Evolutionary conservation across 2,329 filamentous ascomycete genomes (phyloP).

Genomic region (Phialocephala sp.): DNA sequence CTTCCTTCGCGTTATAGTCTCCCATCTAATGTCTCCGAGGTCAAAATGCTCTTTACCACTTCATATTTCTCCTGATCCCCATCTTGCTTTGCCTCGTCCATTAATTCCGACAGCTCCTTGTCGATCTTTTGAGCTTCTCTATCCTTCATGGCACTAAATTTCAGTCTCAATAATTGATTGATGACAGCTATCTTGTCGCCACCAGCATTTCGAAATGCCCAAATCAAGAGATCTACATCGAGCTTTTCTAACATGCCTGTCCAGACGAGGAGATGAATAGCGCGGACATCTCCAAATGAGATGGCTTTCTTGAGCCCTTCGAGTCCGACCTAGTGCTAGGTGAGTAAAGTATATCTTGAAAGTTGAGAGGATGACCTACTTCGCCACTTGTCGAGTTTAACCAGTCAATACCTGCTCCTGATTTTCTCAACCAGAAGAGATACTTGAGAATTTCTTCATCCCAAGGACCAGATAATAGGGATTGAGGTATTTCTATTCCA

Average conservation of each 20-base stretch:
- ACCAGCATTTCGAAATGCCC: slow-evolving; percentile 32
- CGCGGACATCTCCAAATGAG: slow-evolving; percentile 27
- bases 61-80: slow-evolving; percentile 25
- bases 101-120: slow-evolving; percentile 20
- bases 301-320: slow-evolving; percentile 37
- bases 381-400: slow-evolving; percentile 39
- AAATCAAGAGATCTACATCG: slow-evolving; percentile 27
- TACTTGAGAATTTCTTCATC: slow-evolving; percentile 33
- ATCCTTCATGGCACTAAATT: slow-evolving; percentile 4
- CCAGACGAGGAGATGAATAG: slow-evolving; percentile 32
- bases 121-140: slow-evolving; percentile 15
- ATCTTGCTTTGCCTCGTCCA: slow-evolving; percentile 22
- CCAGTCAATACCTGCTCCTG: slow-evolving; percentile 38
- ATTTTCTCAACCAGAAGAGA: slow-evolving; percentile 41
- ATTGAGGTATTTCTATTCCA: slow-evolving; percentile 37
- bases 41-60: slow-evolving; percentile 16
- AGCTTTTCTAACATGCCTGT: slow-evolving; percentile 28
- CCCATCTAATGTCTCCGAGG: slow-evolving; percentile 12
- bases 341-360: slow-evolving; percentile 12
- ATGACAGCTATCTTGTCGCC: slow-evolving; percentile 29
- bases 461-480: slow-evolving; percentile 42
- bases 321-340: slow-evolving; percentile 29
- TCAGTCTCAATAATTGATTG: slow-evolving; percentile 25
- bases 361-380: slow-evolving; percentile 20
- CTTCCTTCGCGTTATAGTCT: neutral